Evolutionary conservation across 805 yeast species (phyloP), one percentile per base, ranked within the genome.

Genomic region (Saturnispora zaruensis): DNA sequence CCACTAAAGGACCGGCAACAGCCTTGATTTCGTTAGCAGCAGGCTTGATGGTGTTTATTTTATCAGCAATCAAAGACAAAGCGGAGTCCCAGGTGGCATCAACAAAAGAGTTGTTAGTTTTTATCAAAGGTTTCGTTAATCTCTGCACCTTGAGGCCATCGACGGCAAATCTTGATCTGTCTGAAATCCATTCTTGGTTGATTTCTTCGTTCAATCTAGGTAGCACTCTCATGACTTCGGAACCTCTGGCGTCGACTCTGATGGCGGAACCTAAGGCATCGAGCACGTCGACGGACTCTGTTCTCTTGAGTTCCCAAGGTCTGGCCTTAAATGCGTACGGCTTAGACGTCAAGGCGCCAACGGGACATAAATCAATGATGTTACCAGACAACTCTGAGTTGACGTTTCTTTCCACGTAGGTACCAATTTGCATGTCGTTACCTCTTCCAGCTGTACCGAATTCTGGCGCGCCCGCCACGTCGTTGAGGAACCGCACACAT

Each of bases 241-340:
- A 77, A 59, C 95, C 96, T 68, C 93, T 78, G 48, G 91, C 79
- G 66, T 87, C 96, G 48, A 87, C 88, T 65, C 96, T 77, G 56
- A 87, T 78, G 61, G 81, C 84, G 41, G 91, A 82, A 24, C 96
- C 96, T 34, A 87, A 65, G 21, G 81, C 96, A 67, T 87, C 96
- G 71, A 81, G 67, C 13, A 87, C 93, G 66, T 87, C 96, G 59
- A 87, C 77, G 47, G 91, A 76, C 68, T 87, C 96, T 44, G 95
- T 86, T 73, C 86, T 81, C 72, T 86, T 87, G 65, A 87, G 77
- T 69, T 87, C 96, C 96, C 96, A 87, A 28, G 96, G 95, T 65
- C 96, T 78, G 14, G 95, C 95, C 64, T 79, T 81, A 76, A 87
- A 87, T n/a, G 96, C 89, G 61, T 87, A 87, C 24, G 96, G 96